Base-by-base conservation (phyloP, 106 monocot species). In the Xerophyta viscosa region DNA sequence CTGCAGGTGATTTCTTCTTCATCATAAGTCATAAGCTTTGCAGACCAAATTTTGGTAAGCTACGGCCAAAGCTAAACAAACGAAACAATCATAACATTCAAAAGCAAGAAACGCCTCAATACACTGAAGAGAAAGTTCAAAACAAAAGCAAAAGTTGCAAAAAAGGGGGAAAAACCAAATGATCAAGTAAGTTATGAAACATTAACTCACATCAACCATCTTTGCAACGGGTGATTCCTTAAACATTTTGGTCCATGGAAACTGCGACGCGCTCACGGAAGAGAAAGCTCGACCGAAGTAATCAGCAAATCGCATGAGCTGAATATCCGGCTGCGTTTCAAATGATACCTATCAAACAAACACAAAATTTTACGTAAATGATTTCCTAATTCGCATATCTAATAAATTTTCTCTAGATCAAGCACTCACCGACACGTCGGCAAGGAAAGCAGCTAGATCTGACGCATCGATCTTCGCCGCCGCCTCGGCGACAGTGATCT, bases 261-360 rank as follows among this genome's bases (percentile, higher is more conserved):
- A 98, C 29, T 86, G 89, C 3, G 82, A 56, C 0, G 82, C 73
- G 20, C 71, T 77, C 27, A 98, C 89, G 12, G 43, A 17, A n/a
- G 73, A 28, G 55, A 98, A 98, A 1, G 85, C 57, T 24, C 82
- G 61, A 8, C 68, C 96, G 58, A 89, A 89, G 62, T 79, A 89
- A 64, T 98, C 96, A 0, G 88, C 81, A 44, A 98, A 98, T 41
- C 96, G 58, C 96, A 98, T 89, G 46, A 98, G 73, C 68, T 89
- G 89, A 39, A 98, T 98, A 41, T 89, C 76, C 58, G 73, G 71
- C 29, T 88, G 78, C 18, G 66, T 49, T 52, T 82, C 96, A 59
- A 79, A 98, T 15, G 89, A 98, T 45, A 17, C 76, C 96, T 98
- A 56, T 23, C 49, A 45, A 20, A 59, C 9, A 43, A 42, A 17